Evolutionary conservation across 2,329 filamentous ascomycete species (phyloP), one percentile per base, ranked within the genome.

Genomic region (Fusarium miscanthi): DNA sequence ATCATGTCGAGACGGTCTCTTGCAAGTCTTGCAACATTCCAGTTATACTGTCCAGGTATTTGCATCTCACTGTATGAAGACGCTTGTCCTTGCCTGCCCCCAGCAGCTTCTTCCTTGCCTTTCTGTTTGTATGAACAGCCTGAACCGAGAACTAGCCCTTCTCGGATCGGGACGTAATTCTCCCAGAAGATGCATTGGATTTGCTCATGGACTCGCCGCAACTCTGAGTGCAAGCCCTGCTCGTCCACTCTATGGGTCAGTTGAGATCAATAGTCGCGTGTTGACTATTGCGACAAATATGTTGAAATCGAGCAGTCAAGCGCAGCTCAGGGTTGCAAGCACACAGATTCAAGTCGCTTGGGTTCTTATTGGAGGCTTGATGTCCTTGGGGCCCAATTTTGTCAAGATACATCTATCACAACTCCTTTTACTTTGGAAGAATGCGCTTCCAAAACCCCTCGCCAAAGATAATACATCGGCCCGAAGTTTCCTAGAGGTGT

Each of bases 321-420:
- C 94, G 2, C 95, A 99, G 79, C 85, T 99, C 59, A 91, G 95
- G 33, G 91, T 96, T 40, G 97, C 96, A 11, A 94, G 94, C 77
- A 97, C 94, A 3, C 96, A 99, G 79, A 94, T 99, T 30, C 96
- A 99, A 80, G 95, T 99, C 5, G 96, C 96, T 9, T 99, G 96
- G 95, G 97, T 97, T 52, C 85, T 99, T 63, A 97, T 99, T 51
- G 96, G 97, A 41, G 96, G 97, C 1, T 85, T 99, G 60, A 98
- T 98, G 95, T 94, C 95, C 2, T 87, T 99, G 2, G 96, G 96
- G 0, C 95, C 96, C 8, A 98, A 97, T 81, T 99, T 99, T 81
- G 95, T 98, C 81, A 99, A 99, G 83, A 98, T 98, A 30, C 96
- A 99, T 82, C 87, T 99, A 12, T 95, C 95, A 5, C 96, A 99